Percentiles rank a stretch among this genome's conserved stretches.
phyloP scores from a whole-genome alignment of 257 asterid species.

The Rubia yunnanensis region DNA sequence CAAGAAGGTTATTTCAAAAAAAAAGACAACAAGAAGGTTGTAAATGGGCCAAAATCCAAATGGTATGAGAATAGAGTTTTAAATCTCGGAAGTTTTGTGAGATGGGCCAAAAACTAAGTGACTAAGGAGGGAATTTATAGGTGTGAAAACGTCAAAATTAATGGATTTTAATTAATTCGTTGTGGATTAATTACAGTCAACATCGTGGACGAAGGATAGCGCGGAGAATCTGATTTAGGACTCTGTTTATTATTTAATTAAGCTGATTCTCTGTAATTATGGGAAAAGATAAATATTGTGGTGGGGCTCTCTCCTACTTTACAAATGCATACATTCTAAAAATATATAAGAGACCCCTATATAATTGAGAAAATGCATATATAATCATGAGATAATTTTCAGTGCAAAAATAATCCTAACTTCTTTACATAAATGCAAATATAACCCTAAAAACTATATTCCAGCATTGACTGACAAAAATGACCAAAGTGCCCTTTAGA shows the following conservation, averaged over 20 bases:
- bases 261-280: not conserved
- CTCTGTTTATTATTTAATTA: not conserved
- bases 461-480: too few species aligned
- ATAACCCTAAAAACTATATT: too few species aligned
- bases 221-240: not conserved
- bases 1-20: not conserved
- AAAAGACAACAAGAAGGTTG: not conserved
- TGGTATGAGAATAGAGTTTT: not conserved
- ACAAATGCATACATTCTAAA: too few species aligned
- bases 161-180: not conserved
- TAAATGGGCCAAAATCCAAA: constrained; percentile 3
- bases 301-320: too few species aligned
- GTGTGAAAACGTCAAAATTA: constrained; percentile 9
- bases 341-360: too few species aligned
- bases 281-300: not conserved
- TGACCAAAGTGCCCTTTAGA: too few species aligned
- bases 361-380: too few species aligned
- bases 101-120: constrained; percentile 6
- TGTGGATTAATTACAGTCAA: constrained; percentile 10
- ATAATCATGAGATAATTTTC: too few species aligned
- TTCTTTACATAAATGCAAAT: too few species aligned
- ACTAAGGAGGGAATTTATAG: constrained; percentile 9
- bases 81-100: not conserved
- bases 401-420: too few species aligned
- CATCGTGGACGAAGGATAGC: constrained; percentile 5